These are phyloP conservation scores for Inga laurina DNA, from an alignment of 306 rosid species.

Conservation along the genomic window DNA sequence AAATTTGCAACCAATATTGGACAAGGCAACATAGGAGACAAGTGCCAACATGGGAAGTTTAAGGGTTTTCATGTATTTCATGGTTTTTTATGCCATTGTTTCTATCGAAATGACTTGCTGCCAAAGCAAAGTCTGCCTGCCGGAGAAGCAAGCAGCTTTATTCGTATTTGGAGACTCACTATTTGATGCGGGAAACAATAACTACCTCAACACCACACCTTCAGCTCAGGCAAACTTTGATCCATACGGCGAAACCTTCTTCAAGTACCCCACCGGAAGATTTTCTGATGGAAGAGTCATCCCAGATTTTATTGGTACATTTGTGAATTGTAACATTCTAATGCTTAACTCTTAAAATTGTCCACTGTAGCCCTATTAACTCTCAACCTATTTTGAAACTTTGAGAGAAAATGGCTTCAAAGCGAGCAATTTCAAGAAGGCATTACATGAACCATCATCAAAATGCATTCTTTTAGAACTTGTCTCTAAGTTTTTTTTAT, in stretches of 20 bases:
- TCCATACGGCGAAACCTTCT: slow-evolving; percentile 50
- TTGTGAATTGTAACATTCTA: too few species aligned
- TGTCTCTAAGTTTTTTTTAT: background rate
- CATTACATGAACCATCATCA: too few species aligned
- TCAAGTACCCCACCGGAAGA: slow-evolving; percentile 47
- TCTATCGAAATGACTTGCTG: background rate
- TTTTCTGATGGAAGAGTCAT: slow-evolving; percentile 44
- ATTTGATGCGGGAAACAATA: slow-evolving; percentile 55
- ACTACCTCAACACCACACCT: slow-evolving; percentile 45
- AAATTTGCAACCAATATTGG: background rate
- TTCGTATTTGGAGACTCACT: slow-evolving; percentile 61
- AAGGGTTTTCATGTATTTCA: background rate
- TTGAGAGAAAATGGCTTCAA: too few species aligned
- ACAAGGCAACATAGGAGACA: background rate
- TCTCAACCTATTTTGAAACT: too few species aligned
- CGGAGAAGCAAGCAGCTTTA: slow-evolving; percentile 2
- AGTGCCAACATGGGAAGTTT: background rate
- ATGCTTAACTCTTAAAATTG: too few species aligned
- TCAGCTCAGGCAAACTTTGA: slow-evolving; percentile 11
- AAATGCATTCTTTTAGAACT: background rate
- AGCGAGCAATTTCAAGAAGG: too few species aligned
- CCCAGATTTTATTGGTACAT: slow-evolving; percentile 37
- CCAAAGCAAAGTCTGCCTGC: background rate
- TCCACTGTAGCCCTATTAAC: too few species aligned
- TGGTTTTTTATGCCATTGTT: background rate